These are phyloP conservation scores for Salix koriyanagi DNA, from an alignment of 345 rosid genomes.

Conservation along the genomic window DNA sequence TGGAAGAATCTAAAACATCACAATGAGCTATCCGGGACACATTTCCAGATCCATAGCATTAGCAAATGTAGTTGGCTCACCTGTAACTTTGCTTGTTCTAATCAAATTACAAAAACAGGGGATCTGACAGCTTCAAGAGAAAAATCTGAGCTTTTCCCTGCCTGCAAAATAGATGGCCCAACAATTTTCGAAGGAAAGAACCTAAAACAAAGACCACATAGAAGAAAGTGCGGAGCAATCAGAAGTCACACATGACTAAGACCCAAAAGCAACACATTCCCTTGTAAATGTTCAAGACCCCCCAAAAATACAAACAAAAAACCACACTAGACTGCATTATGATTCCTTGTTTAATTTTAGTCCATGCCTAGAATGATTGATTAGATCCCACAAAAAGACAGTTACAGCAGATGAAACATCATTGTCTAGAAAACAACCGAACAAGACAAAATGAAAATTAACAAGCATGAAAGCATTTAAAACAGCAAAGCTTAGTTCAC, in stretches of 20 bases:
- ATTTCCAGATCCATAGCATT: background rate
- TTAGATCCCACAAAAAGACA: background rate
- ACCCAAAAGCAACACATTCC: background rate
- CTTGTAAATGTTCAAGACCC: background rate
- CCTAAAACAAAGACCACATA: too few relatives aligned
- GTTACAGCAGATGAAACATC: background rate
- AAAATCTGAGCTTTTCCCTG: too few relatives aligned
- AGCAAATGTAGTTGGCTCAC: background rate
- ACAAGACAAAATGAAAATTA: background rate
- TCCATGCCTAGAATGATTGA: background rate
- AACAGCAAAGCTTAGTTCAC: background rate
- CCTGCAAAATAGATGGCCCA: background rate
- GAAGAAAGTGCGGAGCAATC: background rate
- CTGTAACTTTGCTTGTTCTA: background rate
- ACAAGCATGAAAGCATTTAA: background rate
- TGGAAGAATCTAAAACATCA: background rate
- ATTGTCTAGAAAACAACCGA: background rate
- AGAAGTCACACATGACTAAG: background rate
- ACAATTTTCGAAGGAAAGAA: background rate
- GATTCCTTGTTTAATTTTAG: too few relatives aligned
- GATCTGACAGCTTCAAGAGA: background rate
- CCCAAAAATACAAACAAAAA: background rate
- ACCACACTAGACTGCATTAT: too few relatives aligned
- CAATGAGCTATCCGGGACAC: background rate
- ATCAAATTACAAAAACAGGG: background rate